A percentile compares a stretch with the other conserved stretches of the same genome.
Conservation (phyloP, 768 basidiomycete species). For the Gautieria morchelliformis region DNA sequence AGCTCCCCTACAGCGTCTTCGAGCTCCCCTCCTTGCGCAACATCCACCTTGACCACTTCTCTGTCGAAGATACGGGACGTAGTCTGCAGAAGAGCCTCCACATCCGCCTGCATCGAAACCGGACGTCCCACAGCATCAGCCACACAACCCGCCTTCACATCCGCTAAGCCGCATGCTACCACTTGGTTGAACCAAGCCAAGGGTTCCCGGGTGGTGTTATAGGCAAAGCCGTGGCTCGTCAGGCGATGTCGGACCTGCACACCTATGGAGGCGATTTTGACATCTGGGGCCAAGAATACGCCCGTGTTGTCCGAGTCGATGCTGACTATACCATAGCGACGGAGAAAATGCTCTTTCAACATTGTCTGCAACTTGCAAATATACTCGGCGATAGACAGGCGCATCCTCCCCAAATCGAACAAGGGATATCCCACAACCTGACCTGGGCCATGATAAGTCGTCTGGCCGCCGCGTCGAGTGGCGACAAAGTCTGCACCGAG, state of each 20-base stretch:
- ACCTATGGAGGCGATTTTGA: slow-evolving; percentile 92
- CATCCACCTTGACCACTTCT: not conserved
- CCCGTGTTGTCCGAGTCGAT: slow-evolving; percentile 76
- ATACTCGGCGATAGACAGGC: slow-evolving; percentile 68
- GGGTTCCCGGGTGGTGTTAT: slow-evolving; percentile 83
- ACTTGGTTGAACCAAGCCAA: slow-evolving; percentile 78
- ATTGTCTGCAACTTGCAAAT: slow-evolving; percentile 73
- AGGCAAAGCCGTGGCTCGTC: slow-evolving; percentile 89
- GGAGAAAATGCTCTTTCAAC: slow-evolving; percentile 52
- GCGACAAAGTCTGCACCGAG: slow-evolving; percentile 84
- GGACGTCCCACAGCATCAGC: slow-evolving; percentile 30
- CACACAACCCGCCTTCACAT: slow-evolving; percentile 71
- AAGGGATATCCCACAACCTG: slow-evolving; percentile 95
- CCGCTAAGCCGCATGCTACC: slow-evolving; percentile 83
- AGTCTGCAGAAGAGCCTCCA: not conserved
- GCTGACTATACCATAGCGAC: slow-evolving; percentile 48
- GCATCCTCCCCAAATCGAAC: slow-evolving; percentile 75
- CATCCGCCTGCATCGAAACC: not conserved
- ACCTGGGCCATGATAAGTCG: slow-evolving; percentile 96
- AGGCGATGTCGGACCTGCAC: slow-evolving; percentile 92
- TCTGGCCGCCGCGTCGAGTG: slow-evolving; percentile 80
- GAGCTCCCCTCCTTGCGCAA: not conserved
- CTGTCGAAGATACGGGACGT: not conserved
- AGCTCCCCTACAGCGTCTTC: not conserved
- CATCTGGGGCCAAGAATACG: slow-evolving; percentile 69